These are phyloP conservation scores for Monosporascus sp. DNA, from an alignment of 2,329 filamentous ascomycete species.

Conservation along the genomic window DNA sequence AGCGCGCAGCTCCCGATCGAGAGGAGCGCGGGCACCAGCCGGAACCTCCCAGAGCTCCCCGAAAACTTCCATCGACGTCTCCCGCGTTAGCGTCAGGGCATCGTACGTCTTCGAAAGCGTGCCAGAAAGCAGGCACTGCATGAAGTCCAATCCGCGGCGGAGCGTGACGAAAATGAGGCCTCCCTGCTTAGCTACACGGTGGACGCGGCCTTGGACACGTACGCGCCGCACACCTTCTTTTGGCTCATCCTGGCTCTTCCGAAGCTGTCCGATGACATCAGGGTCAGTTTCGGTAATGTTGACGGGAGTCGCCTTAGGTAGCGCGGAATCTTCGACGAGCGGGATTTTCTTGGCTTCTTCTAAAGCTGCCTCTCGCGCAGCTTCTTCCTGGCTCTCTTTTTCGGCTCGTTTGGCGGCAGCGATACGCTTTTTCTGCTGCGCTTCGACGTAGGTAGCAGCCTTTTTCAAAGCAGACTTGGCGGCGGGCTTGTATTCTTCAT, in stretches of 20 bases:
- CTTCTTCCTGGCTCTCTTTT: not conserved
- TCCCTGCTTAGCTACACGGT: conserved; percentile 76
- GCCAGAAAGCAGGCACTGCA: conserved; percentile 76
- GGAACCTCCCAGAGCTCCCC: conserved; percentile 83
- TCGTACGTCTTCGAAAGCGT: conserved; percentile 89
- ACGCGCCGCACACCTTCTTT: conserved; percentile 47
- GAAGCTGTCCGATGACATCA: not conserved
- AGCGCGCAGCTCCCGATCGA: conserved; percentile 81
- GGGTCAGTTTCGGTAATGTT: not conserved
- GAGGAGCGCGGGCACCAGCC: conserved; percentile 69
- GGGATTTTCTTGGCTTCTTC: not conserved
- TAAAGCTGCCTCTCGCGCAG: not conserved
- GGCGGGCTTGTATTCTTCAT: not conserved
- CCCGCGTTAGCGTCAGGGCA: conserved; percentile 75
- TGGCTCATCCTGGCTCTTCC: not conserved
- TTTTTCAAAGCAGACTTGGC: not conserved
- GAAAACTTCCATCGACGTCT: conserved; percentile 79
- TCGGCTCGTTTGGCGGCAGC: not conserved
- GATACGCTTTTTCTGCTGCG: not conserved
- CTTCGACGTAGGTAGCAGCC: not conserved
- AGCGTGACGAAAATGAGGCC: conserved; percentile 83
- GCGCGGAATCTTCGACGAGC: not conserved
- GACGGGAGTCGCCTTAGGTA: not conserved
- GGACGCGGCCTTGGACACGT: conserved; percentile 75
- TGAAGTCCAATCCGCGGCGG: conserved; percentile 73